Evolutionary conservation across 2,329 filamentous ascomycete species (phyloP), one percentile per base, ranked within the genome.

Genomic region (Thelonectria olida): DNA sequence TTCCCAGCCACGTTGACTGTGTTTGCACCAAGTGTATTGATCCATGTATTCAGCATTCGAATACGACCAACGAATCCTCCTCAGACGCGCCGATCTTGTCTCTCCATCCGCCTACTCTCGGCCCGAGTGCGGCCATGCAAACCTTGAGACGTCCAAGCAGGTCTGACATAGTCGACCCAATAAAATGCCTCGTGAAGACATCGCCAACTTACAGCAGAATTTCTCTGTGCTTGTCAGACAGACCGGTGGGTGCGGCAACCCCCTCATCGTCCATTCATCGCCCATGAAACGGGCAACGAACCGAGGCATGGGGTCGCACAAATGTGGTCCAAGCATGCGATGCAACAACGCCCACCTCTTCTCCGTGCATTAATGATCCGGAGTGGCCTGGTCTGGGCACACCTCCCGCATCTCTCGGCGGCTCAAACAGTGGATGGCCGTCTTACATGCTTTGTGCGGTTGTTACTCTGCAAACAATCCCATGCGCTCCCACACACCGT

Each of bases 241-340:
- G n/a, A 17, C 41, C 9, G 19, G 44, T 49, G 42, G 50, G 47
- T 31, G 55, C 42, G 34, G 22, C 44, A 54, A 28, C 38, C 7
- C 25, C 22, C 25, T 27, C 22, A 19, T 45, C 27, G n/a, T 38
- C 42, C 41, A 23, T 25, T 25, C 41, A 15, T 42, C 20, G 31
- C 8, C 41, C 45, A 51, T 50, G 36, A 45, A 25, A 17, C 31
- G 41, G 41, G 20, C 41, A 38, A 42, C 41, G 28, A 42, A 47
- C 44, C 27, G 23, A 59, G 23, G n/a, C 20, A 50, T 42, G 50
- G 27, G 13, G 51, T 41, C 23, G 17, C 52, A 50, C 45, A 28
- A 45, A 42, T 23, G 39, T 61, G 51, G 58, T 20, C 52, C 41
- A 51, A 44, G 47, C 47, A 55, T 45, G 45, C 31, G 34, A 50